Base-by-base conservation (phyloP, 2,329 filamentous ascomycete species). In the Penicillium polonicum region DNA sequence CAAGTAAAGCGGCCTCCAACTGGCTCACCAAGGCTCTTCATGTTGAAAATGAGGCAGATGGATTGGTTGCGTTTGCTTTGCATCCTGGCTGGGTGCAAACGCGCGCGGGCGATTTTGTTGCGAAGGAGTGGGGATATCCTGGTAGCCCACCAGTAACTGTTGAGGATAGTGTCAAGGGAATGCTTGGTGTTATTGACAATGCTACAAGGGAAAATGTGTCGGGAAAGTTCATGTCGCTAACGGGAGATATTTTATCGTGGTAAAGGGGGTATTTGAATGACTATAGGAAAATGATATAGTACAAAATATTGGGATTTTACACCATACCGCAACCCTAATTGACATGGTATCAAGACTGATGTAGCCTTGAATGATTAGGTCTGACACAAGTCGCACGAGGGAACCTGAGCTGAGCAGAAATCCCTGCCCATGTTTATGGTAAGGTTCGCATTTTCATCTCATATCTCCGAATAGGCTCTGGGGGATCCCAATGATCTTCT, bases 61-160 rank as follows among this genome's bases (percentile, higher is more conserved):
- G 59, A 3, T 43, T 68, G 9, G 51, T 68, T 45, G 63, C 56
- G 6, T 53, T 68, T 43, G 58, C 62, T 8, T 31, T 69, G 2
- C 76, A 79, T 57, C 77, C 77, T 1, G 76, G 77, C 0, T 78
- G 75, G 65, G 75, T 77, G 33, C 55, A 62, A 52, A 68, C 67
- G 7, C 52, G 54, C 6, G 57, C 57, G 27, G 76, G 76, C 2
- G 57, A 70, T 1, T 59, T 60, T 2, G 69, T 67, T 3, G 74
- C 74, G 0, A 61, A 62, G 8, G 63, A 72, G 41, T 78, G 74
- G 75, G 66, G 64, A 0, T 66, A 69, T 46, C 36, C 59, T 4
- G 49, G 58, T 3, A 64, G 53, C 0, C 66, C 69, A 5, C 70
- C 72, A 0, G 65, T 67, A 8, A 67, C 65, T 2, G 54, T 76